Percentiles rank a stretch among this genome's conserved stretches.
Conservation (phyloP, 2,329 filamentous ascomycete genomes). For the Colletotrichum kahawae region DNA sequence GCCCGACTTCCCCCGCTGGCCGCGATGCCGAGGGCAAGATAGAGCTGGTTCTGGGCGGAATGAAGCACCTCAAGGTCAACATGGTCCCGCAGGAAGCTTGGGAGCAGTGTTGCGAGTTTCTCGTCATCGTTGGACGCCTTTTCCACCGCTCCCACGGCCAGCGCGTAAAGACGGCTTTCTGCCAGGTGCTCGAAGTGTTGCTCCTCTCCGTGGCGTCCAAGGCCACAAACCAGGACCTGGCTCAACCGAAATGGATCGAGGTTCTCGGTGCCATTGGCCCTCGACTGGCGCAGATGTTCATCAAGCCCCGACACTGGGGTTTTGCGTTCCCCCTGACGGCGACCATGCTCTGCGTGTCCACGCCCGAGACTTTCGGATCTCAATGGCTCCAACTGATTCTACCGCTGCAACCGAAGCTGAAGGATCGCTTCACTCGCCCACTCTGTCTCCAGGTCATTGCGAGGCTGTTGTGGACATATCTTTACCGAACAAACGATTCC, state of each 20-base stretch:
- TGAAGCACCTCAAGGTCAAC: slow-evolving; percentile 86
- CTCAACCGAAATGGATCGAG: slow-evolving; percentile 83
- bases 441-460: slow-evolving; percentile 89
- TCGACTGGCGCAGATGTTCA: slow-evolving; percentile 81
- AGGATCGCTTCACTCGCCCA: slow-evolving; percentile 79
- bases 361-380: slow-evolving; percentile 79
- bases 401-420: slow-evolving; percentile 79
- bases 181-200: slow-evolving; percentile 86
- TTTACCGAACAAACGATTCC: slow-evolving; percentile 82
- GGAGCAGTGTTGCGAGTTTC: slow-evolving; percentile 88
- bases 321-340: slow-evolving; percentile 88
- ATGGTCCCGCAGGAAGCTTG: slow-evolving; percentile 76
- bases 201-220: slow-evolving; percentile 86
- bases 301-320: slow-evolving; percentile 91
- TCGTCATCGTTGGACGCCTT: slow-evolving; percentile 79
- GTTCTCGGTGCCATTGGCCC: slow-evolving; percentile 81
- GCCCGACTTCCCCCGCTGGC: slow-evolving; percentile 58
- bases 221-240: slow-evolving; percentile 76
- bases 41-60: slow-evolving; percentile 85
- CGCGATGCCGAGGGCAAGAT: slow-evolving; percentile 80
- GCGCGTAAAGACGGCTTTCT: slow-evolving; percentile 91
- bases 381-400: slow-evolving; percentile 88
- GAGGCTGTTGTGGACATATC: slow-evolving; percentile 90
- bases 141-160: slow-evolving; percentile 88
- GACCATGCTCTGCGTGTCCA: slow-evolving; percentile 86